Evolutionary conservation across 768 basidiomycete species (phyloP).

Genomic region (Tylopilus plumbeoviolaceoides): DNA sequence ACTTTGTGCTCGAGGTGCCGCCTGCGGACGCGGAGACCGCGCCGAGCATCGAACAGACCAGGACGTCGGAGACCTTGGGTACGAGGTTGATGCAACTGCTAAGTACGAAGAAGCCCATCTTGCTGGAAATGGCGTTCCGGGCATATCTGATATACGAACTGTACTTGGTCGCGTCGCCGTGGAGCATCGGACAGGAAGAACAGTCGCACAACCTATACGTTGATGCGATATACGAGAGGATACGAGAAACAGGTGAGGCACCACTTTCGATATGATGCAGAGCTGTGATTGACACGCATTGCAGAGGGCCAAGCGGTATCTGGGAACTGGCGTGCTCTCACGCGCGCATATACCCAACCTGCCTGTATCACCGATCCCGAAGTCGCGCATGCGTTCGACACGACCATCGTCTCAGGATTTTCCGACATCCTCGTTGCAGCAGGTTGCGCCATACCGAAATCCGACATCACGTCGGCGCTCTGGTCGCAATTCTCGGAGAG

Average conservation of each 20-base stretch:
- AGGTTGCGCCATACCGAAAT: constrained; percentile 15
- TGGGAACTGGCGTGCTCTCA: constrained; percentile 41
- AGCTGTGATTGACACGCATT: background rate
- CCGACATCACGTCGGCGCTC: constrained; percentile 36
- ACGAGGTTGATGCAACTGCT: constrained; percentile 17
- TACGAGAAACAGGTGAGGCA: constrained; percentile 32
- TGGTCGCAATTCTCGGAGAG: constrained; percentile 38
- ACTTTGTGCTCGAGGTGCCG: constrained; percentile 26
- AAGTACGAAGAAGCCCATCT: constrained; percentile 19
- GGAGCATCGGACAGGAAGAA: constrained; percentile 18
- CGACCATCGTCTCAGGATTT: constrained; percentile 17
- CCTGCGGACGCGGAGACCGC: constrained; percentile 2
- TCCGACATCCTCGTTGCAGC: constrained; percentile 26
- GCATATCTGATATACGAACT: constrained; percentile 22
- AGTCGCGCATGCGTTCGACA: background rate
- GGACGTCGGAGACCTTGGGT: constrained; percentile 11
- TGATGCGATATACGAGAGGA: constrained; percentile 30
- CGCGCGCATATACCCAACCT: constrained; percentile 18
- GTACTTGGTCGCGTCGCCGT: constrained; percentile 19
- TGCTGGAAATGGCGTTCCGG: constrained; percentile 32
- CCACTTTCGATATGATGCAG: background rate
- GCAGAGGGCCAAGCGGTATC: constrained; percentile 41
- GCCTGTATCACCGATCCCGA: constrained; percentile 11
- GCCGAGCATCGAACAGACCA: constrained; percentile 7
- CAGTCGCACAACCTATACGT: constrained; percentile 11